Percentiles rank a stretch among this genome's conserved stretches.
Conservation (phyloP, 2,329 filamentous ascomycete species). For the Plectosphaerella sp. region DNA sequence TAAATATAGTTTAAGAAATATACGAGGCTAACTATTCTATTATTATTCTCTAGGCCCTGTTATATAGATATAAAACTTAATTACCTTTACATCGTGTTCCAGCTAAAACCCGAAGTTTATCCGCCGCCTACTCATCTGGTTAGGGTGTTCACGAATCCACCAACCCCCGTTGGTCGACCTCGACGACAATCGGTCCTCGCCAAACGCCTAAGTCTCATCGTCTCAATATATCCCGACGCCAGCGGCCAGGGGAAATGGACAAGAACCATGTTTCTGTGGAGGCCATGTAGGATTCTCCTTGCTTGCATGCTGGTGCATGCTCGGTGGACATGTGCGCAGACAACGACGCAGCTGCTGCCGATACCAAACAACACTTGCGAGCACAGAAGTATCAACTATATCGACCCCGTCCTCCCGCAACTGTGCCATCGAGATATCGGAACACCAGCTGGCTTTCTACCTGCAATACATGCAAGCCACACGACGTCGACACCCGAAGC, state of each 20-base stretch:
- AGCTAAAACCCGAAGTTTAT: no score
- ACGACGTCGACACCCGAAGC: neutral
- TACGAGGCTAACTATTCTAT: no score
- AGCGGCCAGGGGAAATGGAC: neutral
- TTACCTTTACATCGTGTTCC: no score
- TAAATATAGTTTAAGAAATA: no score
- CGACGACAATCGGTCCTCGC: no score
- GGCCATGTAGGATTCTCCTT: neutral
- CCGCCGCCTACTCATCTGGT: no score
- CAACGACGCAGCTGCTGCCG: neutral
- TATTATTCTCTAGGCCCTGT: no score
- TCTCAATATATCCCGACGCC: neutral
- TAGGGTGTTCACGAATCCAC: no score
- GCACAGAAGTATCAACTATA: slow-evolving; percentile 71
- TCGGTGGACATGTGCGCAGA: neutral
- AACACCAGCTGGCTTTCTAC: slow-evolving; percentile 17
- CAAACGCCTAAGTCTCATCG: no score
- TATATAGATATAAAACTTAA: no score
- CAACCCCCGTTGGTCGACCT: no score
- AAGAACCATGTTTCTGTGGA: neutral
- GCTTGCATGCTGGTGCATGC: neutral
- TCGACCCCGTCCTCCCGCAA: slow-evolving; percentile 72
- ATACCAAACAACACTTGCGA: slow-evolving; percentile 34
- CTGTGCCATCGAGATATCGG: slow-evolving; percentile 68
- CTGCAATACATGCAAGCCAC: neutral